Evolutionary conservation across 345 rosid genomes (phyloP), one percentile per base, ranked within the genome.

Genomic region (Trapa bicornis): DNA sequence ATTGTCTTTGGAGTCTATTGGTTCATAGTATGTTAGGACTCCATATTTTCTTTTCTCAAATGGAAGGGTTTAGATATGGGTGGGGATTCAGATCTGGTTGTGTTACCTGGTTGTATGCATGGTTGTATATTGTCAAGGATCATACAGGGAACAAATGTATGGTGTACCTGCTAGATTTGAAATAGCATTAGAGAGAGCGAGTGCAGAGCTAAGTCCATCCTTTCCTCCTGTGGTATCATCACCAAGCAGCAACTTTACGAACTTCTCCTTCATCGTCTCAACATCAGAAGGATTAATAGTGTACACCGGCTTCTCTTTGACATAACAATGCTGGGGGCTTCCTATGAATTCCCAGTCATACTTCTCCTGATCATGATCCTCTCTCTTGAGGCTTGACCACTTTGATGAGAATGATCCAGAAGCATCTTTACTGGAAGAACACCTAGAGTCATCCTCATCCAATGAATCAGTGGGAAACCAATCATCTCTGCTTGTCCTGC

Each of bases 351-450:
- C 90, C 87, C 83, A 84, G 47, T 78, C 91, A 71, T 85, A 86
- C 8, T 2, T 50, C 56, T 67, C 60, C 60, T 2, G 80, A 54
- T 78, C 78, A 22, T 68, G 83, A 37, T 76, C 91, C 14, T 80
- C 89, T 67, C 69, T 81, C 81, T 86, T 90, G 61, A 33, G 61
- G 16, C 77, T 47, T 72, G 87, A 60, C 95, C 95, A 90, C 71
- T 94, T 88, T 0, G 97, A 94, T 70, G 95, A 83, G 66, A 91
- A 81, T 35, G 99, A 94, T 61, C 97, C 91, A 47, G 71, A 88
- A 66, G 76, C 92, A 66, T 93, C 97, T 78, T 87, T 94, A 80
- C 96, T 91, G n/a, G 99, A 93, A 56, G 96, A 91, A 78, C 94
- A 88, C 82, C 91, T 90, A 22, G 96, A 85, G 41, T 79, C 86